Evolutionary conservation across 139 green algal species (phyloP).

Genomic region (Chlamydomonas asymmetrica): DNA sequence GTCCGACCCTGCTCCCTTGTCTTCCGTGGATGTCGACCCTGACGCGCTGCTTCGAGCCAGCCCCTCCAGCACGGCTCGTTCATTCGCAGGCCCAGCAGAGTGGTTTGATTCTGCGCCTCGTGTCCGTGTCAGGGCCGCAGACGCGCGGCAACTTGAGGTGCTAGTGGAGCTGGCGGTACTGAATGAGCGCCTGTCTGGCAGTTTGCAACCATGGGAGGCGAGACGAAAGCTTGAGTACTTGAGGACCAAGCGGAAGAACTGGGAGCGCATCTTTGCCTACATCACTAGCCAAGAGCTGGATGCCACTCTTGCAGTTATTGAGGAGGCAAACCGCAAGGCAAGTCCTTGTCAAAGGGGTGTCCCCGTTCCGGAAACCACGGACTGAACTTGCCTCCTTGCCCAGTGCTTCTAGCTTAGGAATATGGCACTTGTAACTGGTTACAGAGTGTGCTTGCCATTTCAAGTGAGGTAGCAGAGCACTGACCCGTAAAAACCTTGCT

Average conservation of each 20-base stretch:
- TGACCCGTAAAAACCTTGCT: not conserved
- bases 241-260: conserved; percentile 61
- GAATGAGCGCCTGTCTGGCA: conserved; percentile 70
- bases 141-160: conserved; percentile 57
- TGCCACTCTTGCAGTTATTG: conserved; percentile 75
- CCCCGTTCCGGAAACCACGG: not conserved
- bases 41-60: no score
- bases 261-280: conserved; percentile 79
- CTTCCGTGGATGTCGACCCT: no score
- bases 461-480: not conserved
- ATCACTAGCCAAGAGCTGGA: conserved; percentile 68
- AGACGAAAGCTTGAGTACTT: conserved; percentile 72
- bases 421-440: not conserved
- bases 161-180: conserved; percentile 76
- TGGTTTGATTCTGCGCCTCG: conserved; percentile 61
- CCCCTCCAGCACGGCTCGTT: no score
- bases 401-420: no score
- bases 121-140: conserved; percentile 57
- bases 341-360: not conserved
- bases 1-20: no score
- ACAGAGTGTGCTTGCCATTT: not conserved
- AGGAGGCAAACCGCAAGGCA: conserved; percentile 77
- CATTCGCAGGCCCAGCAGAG: no score
- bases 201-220: conserved; percentile 41
- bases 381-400: not conserved